phyloP scores from a whole-genome alignment of 208 protist genomes.

The Trypanosoma theileri region DNA sequence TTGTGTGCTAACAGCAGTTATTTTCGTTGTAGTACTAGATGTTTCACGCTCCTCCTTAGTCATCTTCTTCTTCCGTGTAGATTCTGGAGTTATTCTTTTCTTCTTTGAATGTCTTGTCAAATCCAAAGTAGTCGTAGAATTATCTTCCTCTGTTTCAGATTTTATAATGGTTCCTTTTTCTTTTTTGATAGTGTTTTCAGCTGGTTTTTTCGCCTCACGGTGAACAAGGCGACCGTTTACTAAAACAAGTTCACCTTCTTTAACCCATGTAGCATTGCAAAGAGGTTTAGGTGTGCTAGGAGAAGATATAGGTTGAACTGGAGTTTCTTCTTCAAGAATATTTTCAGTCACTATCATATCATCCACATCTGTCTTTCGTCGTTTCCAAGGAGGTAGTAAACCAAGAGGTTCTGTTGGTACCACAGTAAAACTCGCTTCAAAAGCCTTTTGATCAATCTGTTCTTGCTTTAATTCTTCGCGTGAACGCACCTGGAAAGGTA shows the following conservation, averaged over 20 bases:
- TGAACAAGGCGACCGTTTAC: constrained; percentile 34
- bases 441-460: constrained; percentile 23
- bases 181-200: neutral
- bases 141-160: constrained; percentile 2
- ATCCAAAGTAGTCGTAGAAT: neutral
- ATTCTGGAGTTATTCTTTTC: constrained; percentile 3
- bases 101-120: neutral
- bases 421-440: constrained; percentile 27
- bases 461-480: constrained; percentile 27
- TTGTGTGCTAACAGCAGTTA: constrained; percentile 19
- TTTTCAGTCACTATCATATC: constrained; percentile 9
- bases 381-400: constrained; percentile 21
- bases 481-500: constrained; percentile 31
- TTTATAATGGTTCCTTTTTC: neutral
- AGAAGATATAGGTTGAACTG: neutral
- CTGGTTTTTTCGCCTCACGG: constrained; percentile 12
- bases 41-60: neutral
- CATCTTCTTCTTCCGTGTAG: constrained; percentile 8
- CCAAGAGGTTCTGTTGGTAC: constrained; percentile 8
- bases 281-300: neutral
- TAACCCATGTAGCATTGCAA: constrained; percentile 30
- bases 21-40: constrained; percentile 6
- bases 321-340: neutral
- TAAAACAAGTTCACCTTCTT: constrained; percentile 40
- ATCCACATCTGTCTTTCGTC: constrained; percentile 5